phyloP scores from a whole-genome alignment of 1,284 basidiomycete species.

The Neonothopanus nambi region DNA sequence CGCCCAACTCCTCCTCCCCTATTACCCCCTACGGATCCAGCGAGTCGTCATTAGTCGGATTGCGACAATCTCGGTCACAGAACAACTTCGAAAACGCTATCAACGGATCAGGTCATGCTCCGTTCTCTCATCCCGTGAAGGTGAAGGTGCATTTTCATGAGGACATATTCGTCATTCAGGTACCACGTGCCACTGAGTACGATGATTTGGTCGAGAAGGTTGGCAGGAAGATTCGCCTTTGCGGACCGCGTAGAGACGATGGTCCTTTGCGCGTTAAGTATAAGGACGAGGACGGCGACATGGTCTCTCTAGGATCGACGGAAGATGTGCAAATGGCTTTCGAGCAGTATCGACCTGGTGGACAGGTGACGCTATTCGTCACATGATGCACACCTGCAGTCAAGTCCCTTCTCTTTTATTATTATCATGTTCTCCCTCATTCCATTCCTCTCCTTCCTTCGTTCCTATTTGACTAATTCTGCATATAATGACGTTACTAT shows the following conservation, averaged over 20 bases:
- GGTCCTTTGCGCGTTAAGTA: slow-evolving; percentile 84
- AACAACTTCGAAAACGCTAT: slow-evolving; percentile 45
- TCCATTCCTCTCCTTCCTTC: slow-evolving; percentile 12
- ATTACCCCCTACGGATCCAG: slow-evolving; percentile 85
- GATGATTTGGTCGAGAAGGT: slow-evolving; percentile 86
- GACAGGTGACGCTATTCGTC: slow-evolving; percentile 76
- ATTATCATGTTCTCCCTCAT: background rate
- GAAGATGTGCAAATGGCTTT: slow-evolving; percentile 92
- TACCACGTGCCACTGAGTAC: slow-evolving; percentile 76
- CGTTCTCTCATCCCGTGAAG: slow-evolving; percentile 57
- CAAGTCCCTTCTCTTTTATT: slow-evolving; percentile 7
- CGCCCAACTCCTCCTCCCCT: slow-evolving; percentile 77
- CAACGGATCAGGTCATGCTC: slow-evolving; percentile 22
- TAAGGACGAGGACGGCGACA: slow-evolving; percentile 89
- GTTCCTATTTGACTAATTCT: slow-evolving; percentile 9
- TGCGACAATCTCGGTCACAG: slow-evolving; percentile 56
- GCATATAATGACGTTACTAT: slow-evolving; percentile 15
- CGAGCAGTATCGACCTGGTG: slow-evolving; percentile 71
- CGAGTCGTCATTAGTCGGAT: slow-evolving; percentile 68
- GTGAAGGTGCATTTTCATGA: slow-evolving; percentile 88
- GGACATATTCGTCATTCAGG: slow-evolving; percentile 92
- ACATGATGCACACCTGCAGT: slow-evolving; percentile 42
- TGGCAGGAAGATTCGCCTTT: slow-evolving; percentile 87
- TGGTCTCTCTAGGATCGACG: slow-evolving; percentile 82
- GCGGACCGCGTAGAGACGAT: slow-evolving; percentile 75